phyloP scores from a whole-genome alignment of 371 early-diverging fungal species.

The Coemansia sp. region DNA sequence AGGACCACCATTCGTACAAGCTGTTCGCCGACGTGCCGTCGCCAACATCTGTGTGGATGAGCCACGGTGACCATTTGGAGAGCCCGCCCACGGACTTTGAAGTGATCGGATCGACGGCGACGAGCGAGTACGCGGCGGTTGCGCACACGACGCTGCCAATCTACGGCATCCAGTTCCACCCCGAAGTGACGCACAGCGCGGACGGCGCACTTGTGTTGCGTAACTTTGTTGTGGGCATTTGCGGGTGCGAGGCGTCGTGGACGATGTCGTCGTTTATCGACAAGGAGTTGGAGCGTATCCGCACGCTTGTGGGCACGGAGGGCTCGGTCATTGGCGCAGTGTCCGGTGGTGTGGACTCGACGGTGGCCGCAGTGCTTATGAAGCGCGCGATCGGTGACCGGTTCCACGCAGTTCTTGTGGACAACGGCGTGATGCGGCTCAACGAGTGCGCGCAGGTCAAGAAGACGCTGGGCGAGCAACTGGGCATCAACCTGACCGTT shows the following conservation, averaged over 20 bases:
- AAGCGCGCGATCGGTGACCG: conserved; percentile 95
- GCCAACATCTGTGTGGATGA: conserved; percentile 91
- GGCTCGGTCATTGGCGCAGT: conserved; percentile 97
- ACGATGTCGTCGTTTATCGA: conserved; percentile 95
- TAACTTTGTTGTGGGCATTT: conserved; percentile 91
- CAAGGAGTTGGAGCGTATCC: conserved; percentile 93
- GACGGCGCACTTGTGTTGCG: conserved; percentile 77
- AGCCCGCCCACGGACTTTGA: conserved; percentile 79
- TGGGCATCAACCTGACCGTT: conserved; percentile 93
- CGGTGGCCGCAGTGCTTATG: conserved; percentile 96
- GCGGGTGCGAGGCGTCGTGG: conserved; percentile 84
- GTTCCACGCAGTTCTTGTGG: conserved; percentile 97
- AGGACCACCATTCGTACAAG: conserved; percentile 61
- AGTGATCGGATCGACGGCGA: conserved; percentile 81
- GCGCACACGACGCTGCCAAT: conserved; percentile 73
- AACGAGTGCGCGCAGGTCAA: conserved; percentile 89
- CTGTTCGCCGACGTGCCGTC: conserved; percentile 78
- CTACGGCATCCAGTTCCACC: conserved; percentile 97
- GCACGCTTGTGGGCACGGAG: conserved; percentile 83
- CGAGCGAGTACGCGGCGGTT: conserved; percentile 89
- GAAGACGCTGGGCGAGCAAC: conserved; percentile 77
- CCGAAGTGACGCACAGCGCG: conserved; percentile 96
- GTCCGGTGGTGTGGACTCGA: conserved; percentile 94
- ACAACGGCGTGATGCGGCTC: conserved; percentile 97
- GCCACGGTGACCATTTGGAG: conserved; percentile 94